Percentiles rank a stretch among this genome's conserved stretches.
These are phyloP conservation scores for Pseudogymnoascus sp. DNA, from an alignment of 2,329 filamentous ascomycete species.

Conservation along the genomic window DNA sequence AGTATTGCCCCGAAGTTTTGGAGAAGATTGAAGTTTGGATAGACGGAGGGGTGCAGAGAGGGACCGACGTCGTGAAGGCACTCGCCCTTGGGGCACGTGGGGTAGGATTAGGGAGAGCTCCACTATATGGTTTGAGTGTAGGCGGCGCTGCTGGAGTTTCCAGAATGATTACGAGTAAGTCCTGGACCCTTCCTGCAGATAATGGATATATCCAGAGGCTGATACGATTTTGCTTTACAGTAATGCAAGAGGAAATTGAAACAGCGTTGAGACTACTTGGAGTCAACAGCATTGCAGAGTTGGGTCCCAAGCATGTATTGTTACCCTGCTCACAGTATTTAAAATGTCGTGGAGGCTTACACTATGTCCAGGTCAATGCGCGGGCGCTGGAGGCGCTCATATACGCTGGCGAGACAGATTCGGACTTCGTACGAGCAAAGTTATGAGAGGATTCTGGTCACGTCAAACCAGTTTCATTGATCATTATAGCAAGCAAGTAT, in stretches of 20 bases:
- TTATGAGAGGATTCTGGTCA: background rate
- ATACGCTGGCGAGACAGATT: background rate
- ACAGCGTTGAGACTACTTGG: slow-evolving; percentile 61
- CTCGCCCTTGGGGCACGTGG: slow-evolving; percentile 14
- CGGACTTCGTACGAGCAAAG: background rate
- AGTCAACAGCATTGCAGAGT: slow-evolving; percentile 51
- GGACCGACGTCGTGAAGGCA: slow-evolving; percentile 15
- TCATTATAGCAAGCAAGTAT: background rate
- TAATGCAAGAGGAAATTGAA: slow-evolving; percentile 51
- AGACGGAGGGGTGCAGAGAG: slow-evolving; percentile 14
- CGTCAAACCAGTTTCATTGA: background rate
- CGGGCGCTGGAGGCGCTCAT: background rate
- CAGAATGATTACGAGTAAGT: slow-evolving; percentile 38
- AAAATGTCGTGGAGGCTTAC: background rate
- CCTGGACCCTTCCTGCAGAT: background rate
- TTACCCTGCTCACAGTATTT: background rate
- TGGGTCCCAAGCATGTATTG: slow-evolving; percentile 21
- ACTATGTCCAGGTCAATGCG: background rate
- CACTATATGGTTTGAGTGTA: slow-evolving; percentile 43
- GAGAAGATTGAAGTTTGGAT: slow-evolving; percentile 13
- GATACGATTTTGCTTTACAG: background rate
- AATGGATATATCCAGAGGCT: background rate
- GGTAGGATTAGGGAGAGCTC: slow-evolving; percentile 13
- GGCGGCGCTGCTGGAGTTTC: slow-evolving; percentile 43
- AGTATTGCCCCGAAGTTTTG: slow-evolving; percentile 15